A percentile compares a stretch with the other conserved stretches of the same genome.
phyloP scores from a whole-genome alignment of 805 yeast genomes.

The Metschnikowia proteae region DNA sequence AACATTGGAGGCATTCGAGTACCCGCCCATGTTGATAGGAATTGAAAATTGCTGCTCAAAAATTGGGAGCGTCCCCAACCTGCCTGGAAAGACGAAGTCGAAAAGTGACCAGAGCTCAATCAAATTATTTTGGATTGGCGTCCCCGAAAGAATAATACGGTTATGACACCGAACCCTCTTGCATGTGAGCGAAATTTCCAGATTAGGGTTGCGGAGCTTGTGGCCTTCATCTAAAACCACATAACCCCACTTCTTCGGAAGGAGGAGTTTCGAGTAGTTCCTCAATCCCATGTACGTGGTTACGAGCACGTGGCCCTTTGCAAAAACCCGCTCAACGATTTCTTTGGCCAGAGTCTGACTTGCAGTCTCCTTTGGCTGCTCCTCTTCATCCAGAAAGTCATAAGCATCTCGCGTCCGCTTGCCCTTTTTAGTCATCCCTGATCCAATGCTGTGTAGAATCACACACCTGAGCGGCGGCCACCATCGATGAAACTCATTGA shows the following conservation, averaged over 20 bases:
- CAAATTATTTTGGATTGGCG: slow-evolving; percentile 93
- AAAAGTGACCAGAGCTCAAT: slow-evolving; percentile 92
- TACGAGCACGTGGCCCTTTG: slow-evolving; percentile 75
- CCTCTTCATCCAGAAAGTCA: slow-evolving; percentile 2
- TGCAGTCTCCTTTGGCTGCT: slow-evolving; percentile 1
- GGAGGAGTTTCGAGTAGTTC: slow-evolving; percentile 56
- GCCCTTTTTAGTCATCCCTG: slow-evolving; percentile 57
- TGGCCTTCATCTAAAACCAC: slow-evolving; percentile 95
- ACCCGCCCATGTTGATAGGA: slow-evolving; percentile 96
- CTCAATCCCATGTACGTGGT: slow-evolving; percentile 90
- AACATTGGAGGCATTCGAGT: slow-evolving; percentile 92
- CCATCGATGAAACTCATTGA: slow-evolving; percentile 94
- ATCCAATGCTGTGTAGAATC: slow-evolving; percentile 87
- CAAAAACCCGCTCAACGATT: slow-evolving; percentile 54
- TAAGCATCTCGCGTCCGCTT: slow-evolving; percentile 39
- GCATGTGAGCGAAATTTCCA: slow-evolving; percentile 79
- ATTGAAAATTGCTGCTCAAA: slow-evolving; percentile 88
- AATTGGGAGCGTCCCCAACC: slow-evolving; percentile 91
- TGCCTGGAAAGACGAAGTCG: slow-evolving; percentile 93
- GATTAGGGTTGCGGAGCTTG: slow-evolving; percentile 91
- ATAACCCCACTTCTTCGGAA: slow-evolving; percentile 82
- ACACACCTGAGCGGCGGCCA: slow-evolving; percentile 93
- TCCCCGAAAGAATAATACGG: slow-evolving; percentile 86
- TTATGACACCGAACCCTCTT: slow-evolving; percentile 83
- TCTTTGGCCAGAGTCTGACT: slow-evolving; percentile 41